A percentile compares a stretch with the other conserved stretches of the same genome.
phyloP scores from a whole-genome alignment of 106 monocot genomes.

The Phalaenopsis equestris region DNA sequence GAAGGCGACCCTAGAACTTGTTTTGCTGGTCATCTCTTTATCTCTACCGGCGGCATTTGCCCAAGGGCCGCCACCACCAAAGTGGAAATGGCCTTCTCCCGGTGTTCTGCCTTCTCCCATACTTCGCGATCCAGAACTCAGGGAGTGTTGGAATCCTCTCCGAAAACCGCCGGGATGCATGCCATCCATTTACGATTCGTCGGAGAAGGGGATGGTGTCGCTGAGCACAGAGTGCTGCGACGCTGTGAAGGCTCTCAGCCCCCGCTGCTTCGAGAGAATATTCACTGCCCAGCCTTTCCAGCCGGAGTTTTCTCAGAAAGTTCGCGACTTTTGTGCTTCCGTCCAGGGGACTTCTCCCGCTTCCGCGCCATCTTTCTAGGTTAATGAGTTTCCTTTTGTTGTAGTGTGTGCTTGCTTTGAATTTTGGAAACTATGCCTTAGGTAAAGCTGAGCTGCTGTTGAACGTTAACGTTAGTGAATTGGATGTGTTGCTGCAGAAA shows the following conservation, averaged over 20 bases:
- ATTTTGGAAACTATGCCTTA: background rate
- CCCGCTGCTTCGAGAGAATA: background rate
- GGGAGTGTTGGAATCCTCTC: constrained; percentile 7
- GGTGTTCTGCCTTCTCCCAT: constrained; percentile 1
- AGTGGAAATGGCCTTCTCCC: constrained; percentile 1
- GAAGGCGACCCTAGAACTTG: background rate
- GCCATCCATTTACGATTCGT: constrained; percentile 5
- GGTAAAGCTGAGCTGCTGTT: background rate
- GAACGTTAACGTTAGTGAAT: background rate
- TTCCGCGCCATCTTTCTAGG: background rate
- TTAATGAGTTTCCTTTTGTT: background rate
- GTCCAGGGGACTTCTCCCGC: background rate
- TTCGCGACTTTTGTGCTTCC: background rate
- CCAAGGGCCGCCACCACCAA: background rate
- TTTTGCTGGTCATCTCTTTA: background rate
- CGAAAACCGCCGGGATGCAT: constrained; percentile 1
- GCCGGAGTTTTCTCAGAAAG: background rate
- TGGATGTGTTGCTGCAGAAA: background rate
- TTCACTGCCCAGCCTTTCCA: background rate
- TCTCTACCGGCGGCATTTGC: background rate
- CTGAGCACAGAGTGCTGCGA: background rate
- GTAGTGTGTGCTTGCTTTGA: background rate
- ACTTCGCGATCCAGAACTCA: constrained; percentile 6
- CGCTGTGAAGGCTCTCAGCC: background rate
- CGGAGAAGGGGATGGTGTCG: background rate